Evolutionary conservation across 306 rosid species (phyloP), one percentile per base, ranked within the genome.

Genomic region (Arachis hypogaea): DNA sequence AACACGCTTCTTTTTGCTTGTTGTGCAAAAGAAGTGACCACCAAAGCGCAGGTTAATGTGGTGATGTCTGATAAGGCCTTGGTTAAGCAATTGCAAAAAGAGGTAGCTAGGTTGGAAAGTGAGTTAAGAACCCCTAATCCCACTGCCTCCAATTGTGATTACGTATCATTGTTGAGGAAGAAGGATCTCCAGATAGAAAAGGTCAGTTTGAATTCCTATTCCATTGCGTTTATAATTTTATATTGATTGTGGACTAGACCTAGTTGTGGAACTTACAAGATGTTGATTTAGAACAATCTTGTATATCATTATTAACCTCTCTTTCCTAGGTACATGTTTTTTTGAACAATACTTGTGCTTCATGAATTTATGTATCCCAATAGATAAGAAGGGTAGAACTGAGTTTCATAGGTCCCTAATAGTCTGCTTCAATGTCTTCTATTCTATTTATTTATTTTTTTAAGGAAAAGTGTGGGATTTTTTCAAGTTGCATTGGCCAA

Each of bases 51-150:
- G 77, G 99, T 95, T 80, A 95, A 95, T 78, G 98, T 95, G 9
- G 99, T 95, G 79, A 85, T 95, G 99, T 95, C 99, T 45, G 98
- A 92, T 85, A 95, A 90, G 90, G 96, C 98, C 56, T 83, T 95
- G 85, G 98, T 95, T 58, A 95, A 90, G 89, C 99, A 95, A 71
- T 86, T 95, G 81, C 99, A 95, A 74, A 92, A 85, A 77, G 98
- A 95, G 82, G 85, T 95, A 78, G 98, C 95, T 72, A 88, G 98
- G 84, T 86, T 95, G 88, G 99, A 92, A 83, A 90, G 92, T 69
- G 99, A 95, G 83, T 79, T 95, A 85, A 92, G 81, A 79, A 86
- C 85, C 51, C 99, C 99, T 7, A 85, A 36, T 49, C 91, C 93
- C 63, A 78, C 70, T 69, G 77, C 89, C 46, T 75, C 98, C 82